Conservation (phyloP, 371 early-diverging fungal species). For the Rhizopus microsporus region DNA sequence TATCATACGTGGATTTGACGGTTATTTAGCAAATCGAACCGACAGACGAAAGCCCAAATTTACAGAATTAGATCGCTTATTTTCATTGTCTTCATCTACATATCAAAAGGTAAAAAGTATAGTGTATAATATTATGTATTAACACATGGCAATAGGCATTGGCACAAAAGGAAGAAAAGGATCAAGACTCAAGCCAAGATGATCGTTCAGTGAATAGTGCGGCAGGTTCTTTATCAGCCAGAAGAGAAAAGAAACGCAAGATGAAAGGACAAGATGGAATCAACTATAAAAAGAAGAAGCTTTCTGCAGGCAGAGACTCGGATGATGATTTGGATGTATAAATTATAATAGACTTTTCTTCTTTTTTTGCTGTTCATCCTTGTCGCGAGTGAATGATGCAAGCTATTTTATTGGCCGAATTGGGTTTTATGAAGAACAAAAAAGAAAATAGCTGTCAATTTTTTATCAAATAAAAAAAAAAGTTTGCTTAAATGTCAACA, state of each 20-base stretch:
- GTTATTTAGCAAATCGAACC: constrained; percentile 61
- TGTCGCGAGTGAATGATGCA: too few species aligned
- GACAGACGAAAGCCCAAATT: constrained; percentile 63
- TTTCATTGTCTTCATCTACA: constrained; percentile 66
- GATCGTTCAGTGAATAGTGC: constrained; percentile 38
- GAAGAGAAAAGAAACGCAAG: constrained; percentile 44
- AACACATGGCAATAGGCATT: constrained; percentile 40
- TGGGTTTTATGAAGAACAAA: too few species aligned
- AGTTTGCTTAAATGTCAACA: constrained; percentile 17
- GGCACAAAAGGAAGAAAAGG: constrained; percentile 57
- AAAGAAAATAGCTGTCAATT: neutral
- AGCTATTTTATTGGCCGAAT: too few species aligned
- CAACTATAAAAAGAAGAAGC: constrained; percentile 33
- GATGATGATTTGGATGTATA: constrained; percentile 37
- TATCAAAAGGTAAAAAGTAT: constrained; percentile 56
- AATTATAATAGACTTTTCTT: neutral
- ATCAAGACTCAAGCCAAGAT: constrained; percentile 61
- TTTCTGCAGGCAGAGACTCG: constrained; percentile 29
- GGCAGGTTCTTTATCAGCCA: constrained; percentile 20
- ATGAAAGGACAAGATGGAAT: constrained; percentile 23
- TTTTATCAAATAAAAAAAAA: neutral
- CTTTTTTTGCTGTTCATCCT: neutral
- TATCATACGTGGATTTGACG: constrained; percentile 82
- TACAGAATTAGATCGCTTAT: constrained; percentile 63
- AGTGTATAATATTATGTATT: neutral